Conservation (phyloP, 179 eudicot species). For the Nepenthes alata region DNA sequence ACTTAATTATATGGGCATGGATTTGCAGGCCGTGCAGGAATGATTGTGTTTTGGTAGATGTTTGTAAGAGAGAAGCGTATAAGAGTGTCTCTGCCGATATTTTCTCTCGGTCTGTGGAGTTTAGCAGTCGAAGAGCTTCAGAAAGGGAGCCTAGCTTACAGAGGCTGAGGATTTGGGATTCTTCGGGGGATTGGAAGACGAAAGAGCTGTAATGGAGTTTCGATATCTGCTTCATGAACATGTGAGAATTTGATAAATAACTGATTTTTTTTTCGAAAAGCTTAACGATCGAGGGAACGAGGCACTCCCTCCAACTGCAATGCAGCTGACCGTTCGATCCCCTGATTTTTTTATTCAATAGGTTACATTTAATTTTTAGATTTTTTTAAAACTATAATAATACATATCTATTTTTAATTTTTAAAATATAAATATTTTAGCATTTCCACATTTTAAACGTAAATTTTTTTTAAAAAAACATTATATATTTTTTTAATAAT, state of each 20-base stretch:
- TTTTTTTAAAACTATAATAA: no score
- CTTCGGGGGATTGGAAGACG: constrained; percentile 4
- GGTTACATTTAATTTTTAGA: no score
- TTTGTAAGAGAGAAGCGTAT: constrained; percentile 56
- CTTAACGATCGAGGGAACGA: no score
- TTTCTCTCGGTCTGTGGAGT: constrained; percentile 14
- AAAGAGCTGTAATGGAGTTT: constrained; percentile 15
- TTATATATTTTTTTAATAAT: no score
- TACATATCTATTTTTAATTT: no score
- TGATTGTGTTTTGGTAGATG: constrained; percentile 36
- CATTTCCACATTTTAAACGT: no score
- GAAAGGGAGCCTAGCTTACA: constrained; percentile 37
- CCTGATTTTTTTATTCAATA: no score
- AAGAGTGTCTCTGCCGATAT: constrained; percentile 35
- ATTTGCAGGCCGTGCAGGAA: constrained; percentile 27
- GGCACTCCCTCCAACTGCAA: no score
- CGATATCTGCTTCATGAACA: constrained; percentile 13
- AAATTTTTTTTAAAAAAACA: no score
- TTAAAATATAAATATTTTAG: no score
- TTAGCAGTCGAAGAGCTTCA: constrained; percentile 37
- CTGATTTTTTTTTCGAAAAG: background rate
- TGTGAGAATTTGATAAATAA: background rate
- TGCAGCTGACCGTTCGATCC: no score
- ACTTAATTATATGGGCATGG: constrained; percentile 21
- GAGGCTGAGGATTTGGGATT: constrained; percentile 30